A percentile compares a stretch with the other conserved stretches of the same genome.
Conservation (phyloP, 768 basidiomycete species). For the Leccinum longicurvipes region DNA sequence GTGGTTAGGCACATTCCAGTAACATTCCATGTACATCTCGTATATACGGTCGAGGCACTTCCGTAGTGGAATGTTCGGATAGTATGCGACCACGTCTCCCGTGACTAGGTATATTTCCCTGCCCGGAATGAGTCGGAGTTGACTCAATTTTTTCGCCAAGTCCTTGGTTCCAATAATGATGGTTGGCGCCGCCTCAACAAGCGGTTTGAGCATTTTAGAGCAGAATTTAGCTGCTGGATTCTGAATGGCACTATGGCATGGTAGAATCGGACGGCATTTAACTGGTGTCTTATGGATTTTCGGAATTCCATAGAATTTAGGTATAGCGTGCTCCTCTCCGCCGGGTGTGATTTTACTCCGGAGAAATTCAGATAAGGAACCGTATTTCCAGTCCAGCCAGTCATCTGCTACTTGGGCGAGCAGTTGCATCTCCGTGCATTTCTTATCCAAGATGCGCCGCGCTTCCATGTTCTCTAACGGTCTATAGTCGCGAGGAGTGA, state of each 20-base stretch:
- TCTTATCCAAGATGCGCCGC: too few relatives aligned
- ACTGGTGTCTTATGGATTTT: slow-evolving; percentile 14
- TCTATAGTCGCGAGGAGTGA: too few relatives aligned
- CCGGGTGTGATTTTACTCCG: too few relatives aligned
- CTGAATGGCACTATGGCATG: not conserved
- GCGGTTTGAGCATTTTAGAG: slow-evolving; percentile 7
- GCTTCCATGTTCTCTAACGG: too few relatives aligned
- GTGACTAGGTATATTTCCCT: not conserved
- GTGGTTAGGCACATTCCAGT: too few relatives aligned
- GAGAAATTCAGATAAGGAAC: too few relatives aligned
- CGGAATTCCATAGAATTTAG: slow-evolving; percentile 9
- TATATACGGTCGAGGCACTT: too few relatives aligned
- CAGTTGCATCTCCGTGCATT: too few relatives aligned
- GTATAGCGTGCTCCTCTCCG: not conserved
- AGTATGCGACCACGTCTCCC: slow-evolving; percentile 6
- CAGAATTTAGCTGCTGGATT: slow-evolving; percentile 7
- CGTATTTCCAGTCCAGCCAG: too few relatives aligned
- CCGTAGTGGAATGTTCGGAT: not conserved
- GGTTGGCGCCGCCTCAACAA: slow-evolving; percentile 3
- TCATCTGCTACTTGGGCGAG: too few relatives aligned
- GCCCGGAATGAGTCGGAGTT: not conserved
- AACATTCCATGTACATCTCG: too few relatives aligned
- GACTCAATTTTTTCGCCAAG: slow-evolving; percentile 13
- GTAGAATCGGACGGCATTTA: slow-evolving; percentile 4
- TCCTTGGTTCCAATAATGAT: slow-evolving; percentile 6